Base-by-base conservation (phyloP, 2,329 filamentous ascomycete genomes). In the Trichoderma koningii region DNA sequence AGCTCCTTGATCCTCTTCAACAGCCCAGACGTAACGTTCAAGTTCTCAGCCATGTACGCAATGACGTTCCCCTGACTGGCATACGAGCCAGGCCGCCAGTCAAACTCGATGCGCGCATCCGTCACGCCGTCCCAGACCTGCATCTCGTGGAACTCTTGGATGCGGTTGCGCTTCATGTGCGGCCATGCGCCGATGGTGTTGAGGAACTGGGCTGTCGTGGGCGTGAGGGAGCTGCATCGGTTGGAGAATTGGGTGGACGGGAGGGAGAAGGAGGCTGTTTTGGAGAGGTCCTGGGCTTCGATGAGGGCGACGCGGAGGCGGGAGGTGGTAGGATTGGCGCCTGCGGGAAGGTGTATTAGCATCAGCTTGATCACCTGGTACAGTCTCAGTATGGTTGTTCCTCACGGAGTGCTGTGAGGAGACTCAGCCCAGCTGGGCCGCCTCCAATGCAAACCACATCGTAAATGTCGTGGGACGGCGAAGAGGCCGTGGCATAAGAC, bases 121-220 rank as follows among this genome's bases (percentile, higher is more conserved):
- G 90, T 91, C 64, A 97, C 87, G 68, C 94, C 96, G 76, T 99
- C 95, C 95, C 96, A 99, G 38, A 98, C 95, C 76, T 97, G 90
- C 95, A 99, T 99, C 71, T 94, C 91, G 66, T 96, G 89, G 76
- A 97, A 99, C 0, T 88, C 85, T 79, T 97, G 93, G 41, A 95
- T 86, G 38, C 95, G 87, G 6, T 86, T 81, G 48, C 82, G 79
- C 70, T 91, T 84, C 67, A 97, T 81, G 73, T 96, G 87, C 7
- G 82, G 74, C 95, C 94, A 98, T 56, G 90, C 93, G 42, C 94
- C 95, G 67, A 96, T 95, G 5, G 84, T 81, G 73, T 91, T 83
- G 68, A 98, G 84, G 73, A 95, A 97, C 3, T 83, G 84, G n/a
- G 92, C 89, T 0, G 93, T 97, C 0, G 90, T 85, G 0, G 94